A percentile compares a stretch with the other conserved stretches of the same genome.
Conservation (phyloP, 1,139 yeast genomes). For the Kodamaea anthophila region DNA sequence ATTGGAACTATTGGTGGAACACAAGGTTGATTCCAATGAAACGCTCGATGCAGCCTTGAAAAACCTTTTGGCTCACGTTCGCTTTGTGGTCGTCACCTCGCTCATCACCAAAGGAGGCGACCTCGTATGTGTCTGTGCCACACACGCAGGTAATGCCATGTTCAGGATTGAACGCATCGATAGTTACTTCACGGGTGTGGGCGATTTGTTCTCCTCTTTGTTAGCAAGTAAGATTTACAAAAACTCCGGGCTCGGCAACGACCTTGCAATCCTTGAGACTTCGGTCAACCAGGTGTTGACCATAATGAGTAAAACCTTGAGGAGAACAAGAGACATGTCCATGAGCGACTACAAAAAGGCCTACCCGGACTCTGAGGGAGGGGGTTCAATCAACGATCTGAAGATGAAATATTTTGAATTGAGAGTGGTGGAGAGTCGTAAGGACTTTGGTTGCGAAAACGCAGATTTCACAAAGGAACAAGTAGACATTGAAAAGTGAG, state of each 20-base stretch:
- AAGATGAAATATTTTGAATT: conserved; percentile 39
- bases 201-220: conserved; percentile 82
- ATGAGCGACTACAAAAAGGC: conserved; percentile 8
- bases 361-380: conserved; percentile 4
- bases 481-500: no score
- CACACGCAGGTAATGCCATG: conserved; percentile 12
- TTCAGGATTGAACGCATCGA: conserved; percentile 50
- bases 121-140: conserved; percentile 8
- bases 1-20: conserved; percentile 63
- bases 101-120: conserved; percentile 11
- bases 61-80: conserved; percentile 37
- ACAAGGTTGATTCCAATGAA: conserved; percentile 34
- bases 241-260: conserved; percentile 10
- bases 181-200: conserved; percentile 86
- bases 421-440: conserved; percentile 31
- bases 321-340: conserved; percentile 25
- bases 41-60: conserved; percentile 23
- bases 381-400: conserved; percentile 32
- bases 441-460: conserved; percentile 21
- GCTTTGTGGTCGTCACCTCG: conserved; percentile 68
- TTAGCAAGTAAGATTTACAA: conserved; percentile 53
- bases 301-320: conserved; percentile 43
- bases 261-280: conserved; percentile 14
- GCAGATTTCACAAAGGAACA: no score
- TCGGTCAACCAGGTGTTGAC: conserved; percentile 47